Percentiles rank a stretch among this genome's conserved stretches.
Conservation (phyloP, 228 moss, liverwort and hornwort species). For the Sphagnum fallax region DNA sequence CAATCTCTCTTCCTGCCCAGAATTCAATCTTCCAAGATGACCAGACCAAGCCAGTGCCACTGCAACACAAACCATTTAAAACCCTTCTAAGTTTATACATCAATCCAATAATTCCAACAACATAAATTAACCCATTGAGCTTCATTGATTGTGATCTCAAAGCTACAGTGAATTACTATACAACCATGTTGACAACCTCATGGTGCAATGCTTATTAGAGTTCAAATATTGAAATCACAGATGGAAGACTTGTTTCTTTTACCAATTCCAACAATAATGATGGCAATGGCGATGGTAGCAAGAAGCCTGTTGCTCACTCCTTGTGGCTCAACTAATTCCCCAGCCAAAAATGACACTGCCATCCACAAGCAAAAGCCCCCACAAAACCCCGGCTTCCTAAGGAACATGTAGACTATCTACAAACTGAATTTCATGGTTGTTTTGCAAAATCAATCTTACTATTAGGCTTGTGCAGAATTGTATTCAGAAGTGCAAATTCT, state of each 20-base stretch:
- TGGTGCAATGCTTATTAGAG: not conserved
- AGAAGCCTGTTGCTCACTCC: constrained; percentile 5
- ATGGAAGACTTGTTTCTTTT: not conserved
- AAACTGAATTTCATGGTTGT: not conserved
- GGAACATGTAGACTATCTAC: not conserved
- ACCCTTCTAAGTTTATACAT: not conserved
- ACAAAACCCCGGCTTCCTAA: not conserved
- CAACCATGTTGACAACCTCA: not conserved
- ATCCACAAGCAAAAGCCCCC: not conserved
- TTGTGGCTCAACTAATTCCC: constrained; percentile 17
- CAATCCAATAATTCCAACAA: not conserved
- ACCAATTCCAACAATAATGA: constrained; percentile 23
- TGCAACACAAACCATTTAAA: constrained; percentile 1
- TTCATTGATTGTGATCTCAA: not conserved
- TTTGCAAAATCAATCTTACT: not conserved
- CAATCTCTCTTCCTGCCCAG: constrained; percentile 24
- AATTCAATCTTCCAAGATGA: constrained; percentile 21
- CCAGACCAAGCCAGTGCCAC: constrained; percentile 24
- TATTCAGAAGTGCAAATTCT: too few species aligned
- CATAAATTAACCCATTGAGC: not conserved
- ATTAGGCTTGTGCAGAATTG: not conserved
- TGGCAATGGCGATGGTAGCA: constrained; percentile 15
- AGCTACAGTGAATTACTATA: not conserved
- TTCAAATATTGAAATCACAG: not conserved
- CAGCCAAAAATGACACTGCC: constrained; percentile 31